Evolutionary conservation across 176 grass and related monocot genomes (phyloP).

Genomic region (sorghum (Sorghum bicolor)): Sorghum_bicolor_NCBIv3 NC_012871.2:76948001-76948500

Average conservation of each 20-base stretch:
- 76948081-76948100: background rate
- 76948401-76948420: background rate
- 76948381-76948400: background rate
- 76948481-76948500: background rate
- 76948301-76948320: background rate
- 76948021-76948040: background rate
- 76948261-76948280: background rate
- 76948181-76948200: background rate
- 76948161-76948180: background rate
- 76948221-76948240: background rate
- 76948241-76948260: background rate
- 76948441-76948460: background rate
- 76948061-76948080: background rate
- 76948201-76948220: background rate
- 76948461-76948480: background rate
- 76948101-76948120: background rate
- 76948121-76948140: background rate
- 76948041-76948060: constrained; percentile 2
- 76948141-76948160: background rate
- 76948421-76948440: background rate
- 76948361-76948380: background rate
- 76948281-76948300: background rate
- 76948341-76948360: background rate
- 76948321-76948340: background rate
- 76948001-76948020: background rate